A percentile compares a stretch with the other conserved stretches of the same genome.
Conservation (phyloP, 2,329 filamentous ascomycete species). For the Akanthomyces dipterigenus region DNA sequence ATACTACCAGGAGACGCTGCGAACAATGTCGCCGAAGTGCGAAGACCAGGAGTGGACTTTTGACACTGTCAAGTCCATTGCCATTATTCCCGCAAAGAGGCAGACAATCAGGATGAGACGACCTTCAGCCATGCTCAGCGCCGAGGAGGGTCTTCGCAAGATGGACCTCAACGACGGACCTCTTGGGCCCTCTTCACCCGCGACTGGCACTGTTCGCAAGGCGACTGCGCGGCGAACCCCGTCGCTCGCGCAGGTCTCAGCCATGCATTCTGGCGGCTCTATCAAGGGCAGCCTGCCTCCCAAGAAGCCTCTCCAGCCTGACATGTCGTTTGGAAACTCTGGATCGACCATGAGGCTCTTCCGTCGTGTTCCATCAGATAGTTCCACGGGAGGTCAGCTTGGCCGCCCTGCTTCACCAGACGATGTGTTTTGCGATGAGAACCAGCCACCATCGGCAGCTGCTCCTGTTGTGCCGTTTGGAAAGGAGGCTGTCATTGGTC, state of each 20-base stretch:
- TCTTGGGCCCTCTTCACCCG: slow-evolving; percentile 49
- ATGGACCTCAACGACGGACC: slow-evolving; percentile 57
- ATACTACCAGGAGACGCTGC: slow-evolving; percentile 90
- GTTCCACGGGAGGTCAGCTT: slow-evolving; percentile 39
- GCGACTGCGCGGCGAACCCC: slow-evolving; percentile 47
- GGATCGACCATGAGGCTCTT: slow-evolving; percentile 90
- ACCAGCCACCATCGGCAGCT: slow-evolving; percentile 45
- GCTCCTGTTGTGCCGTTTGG: slow-evolving; percentile 50
- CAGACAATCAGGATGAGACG: slow-evolving; percentile 44
- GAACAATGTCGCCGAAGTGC: slow-evolving; percentile 57
- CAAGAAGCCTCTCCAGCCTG: slow-evolving; percentile 76
- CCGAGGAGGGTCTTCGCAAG: slow-evolving; percentile 54
- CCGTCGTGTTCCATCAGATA: slow-evolving; percentile 72
- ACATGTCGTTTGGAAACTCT: slow-evolving; percentile 90
- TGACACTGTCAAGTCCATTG: slow-evolving; percentile 78
- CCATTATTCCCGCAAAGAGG: slow-evolving; percentile 39
- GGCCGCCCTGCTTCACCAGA: slow-evolving; percentile 30
- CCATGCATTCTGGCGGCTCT: slow-evolving; percentile 30
- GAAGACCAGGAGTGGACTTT: slow-evolving; percentile 91
- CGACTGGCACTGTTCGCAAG: slow-evolving; percentile 50
- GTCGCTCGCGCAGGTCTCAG: slow-evolving; percentile 32
- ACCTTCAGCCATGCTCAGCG: slow-evolving; percentile 48
- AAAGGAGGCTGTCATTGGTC: slow-evolving; percentile 79
- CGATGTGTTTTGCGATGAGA: slow-evolving; percentile 52
- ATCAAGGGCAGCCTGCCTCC: slow-evolving; percentile 38